Conservation (phyloP, 2,329 filamentous ascomycete species). For the Periconia sp. region DNA sequence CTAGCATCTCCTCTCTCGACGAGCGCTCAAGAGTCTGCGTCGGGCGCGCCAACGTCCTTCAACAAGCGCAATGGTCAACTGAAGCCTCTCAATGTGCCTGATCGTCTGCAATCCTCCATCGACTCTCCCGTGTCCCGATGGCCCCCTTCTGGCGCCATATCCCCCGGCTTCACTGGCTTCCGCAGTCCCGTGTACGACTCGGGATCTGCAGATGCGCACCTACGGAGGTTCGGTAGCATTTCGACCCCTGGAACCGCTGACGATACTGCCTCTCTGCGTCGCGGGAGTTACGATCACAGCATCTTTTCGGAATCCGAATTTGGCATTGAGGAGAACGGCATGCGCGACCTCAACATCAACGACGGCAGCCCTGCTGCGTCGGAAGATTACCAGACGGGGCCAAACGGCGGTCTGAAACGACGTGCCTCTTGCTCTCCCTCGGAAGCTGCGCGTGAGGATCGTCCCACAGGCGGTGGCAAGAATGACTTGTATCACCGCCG, state of each 20-base stretch:
- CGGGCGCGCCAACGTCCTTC: conserved; percentile 39
- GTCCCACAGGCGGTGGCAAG: conserved; percentile 44
- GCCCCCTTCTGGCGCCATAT: conserved; percentile 46
- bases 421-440: conserved; percentile 65
- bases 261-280: conserved; percentile 56
- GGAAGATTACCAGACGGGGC: conserved; percentile 46
- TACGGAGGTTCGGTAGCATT: conserved; percentile 51
- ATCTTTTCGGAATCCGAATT: conserved; percentile 55
- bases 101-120: conserved; percentile 41
- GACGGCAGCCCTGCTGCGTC: conserved; percentile 52
- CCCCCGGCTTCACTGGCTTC: conserved; percentile 46
- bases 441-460: conserved; percentile 54
- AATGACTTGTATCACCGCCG: conserved; percentile 58
- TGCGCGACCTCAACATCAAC: conserved; percentile 56
- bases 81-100: conserved; percentile 50
- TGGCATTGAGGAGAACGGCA: conserved; percentile 55
- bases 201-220: conserved; percentile 28
- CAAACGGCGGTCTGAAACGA: conserved; percentile 62
- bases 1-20: conserved; percentile 34
- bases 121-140: conserved; percentile 46
- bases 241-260: conserved; percentile 51
- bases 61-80: conserved; percentile 48
- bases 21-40: conserved; percentile 37
- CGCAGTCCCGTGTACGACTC: conserved; percentile 47
- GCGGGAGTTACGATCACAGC: conserved; percentile 65